Evolutionary conservation across 306 rosid species (phyloP), one percentile per base, ranked within the genome.

Genomic region (Dalbergia oliveri): DNA sequence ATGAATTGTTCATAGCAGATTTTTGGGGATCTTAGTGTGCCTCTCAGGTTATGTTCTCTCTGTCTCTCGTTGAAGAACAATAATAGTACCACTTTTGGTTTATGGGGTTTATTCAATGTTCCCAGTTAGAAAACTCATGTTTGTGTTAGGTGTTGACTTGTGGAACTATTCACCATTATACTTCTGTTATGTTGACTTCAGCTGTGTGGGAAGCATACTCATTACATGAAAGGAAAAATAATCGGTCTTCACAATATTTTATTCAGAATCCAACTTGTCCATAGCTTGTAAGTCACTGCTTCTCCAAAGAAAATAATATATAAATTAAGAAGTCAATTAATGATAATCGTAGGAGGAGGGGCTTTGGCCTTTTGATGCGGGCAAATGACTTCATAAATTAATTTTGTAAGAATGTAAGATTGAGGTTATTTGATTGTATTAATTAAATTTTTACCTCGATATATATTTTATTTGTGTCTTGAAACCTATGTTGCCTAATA

Each of bases 101-200:
- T 75, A 45, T 67, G 72, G 8, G 43, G 23, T 50, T 66, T 5
- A 14, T 44, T 35, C 56, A 11, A 33, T 56, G 61, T 41, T 49
- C 2, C 10, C 23, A 34, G 6, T 21, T 21, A 21, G 39, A 31
- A 82, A 62, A 65, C 26, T 31, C 5, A 66, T 4, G 50, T 45
- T 69, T 49, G 13, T 18, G 23, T 13, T 47, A 37, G 63, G 26
- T 43, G 72, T 71, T 62, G 75, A 73, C 73, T 54, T 81, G 26
- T 63, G 12, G 43, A 47, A 19, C n/a, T 76, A 16, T 18, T 54
- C 15, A 31, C 44, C 65, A 49, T 11, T 13, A 21, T 64, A 49
- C 19, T n/a, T 18, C 41, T 2, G 16, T 3, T 65, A 53, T 15
- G 58, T 81, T 81, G 80, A 81, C 80, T 81, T 81, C 66, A 73